A percentile compares a stretch with the other conserved stretches of the same genome.
Evolutionary conservation across 805 yeast species (phyloP).

Genomic region (Wickerhamiella parazyma): DNA sequence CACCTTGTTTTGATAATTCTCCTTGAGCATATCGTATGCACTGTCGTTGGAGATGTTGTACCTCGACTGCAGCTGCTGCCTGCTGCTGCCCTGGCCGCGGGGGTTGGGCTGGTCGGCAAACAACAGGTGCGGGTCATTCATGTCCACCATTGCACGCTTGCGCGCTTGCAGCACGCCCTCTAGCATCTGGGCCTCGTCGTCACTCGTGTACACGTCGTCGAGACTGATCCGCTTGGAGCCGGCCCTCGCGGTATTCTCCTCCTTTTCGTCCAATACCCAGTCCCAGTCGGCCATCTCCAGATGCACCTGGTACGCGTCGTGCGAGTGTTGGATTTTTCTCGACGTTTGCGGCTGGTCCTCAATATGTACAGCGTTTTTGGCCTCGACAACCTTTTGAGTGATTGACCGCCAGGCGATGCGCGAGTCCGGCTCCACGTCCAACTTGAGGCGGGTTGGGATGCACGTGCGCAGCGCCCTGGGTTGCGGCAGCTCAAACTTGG

Average conservation of each 20-base stretch:
- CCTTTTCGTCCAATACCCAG: conserved; percentile 51
- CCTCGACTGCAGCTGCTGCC: conserved; percentile 34
- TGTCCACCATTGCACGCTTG: conserved; percentile 41
- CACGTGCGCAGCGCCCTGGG: conserved; percentile 29
- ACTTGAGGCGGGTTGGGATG: conserved; percentile 40
- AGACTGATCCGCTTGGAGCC: conserved; percentile 17
- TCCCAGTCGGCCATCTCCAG: conserved; percentile 23
- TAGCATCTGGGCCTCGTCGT: conserved; percentile 51
- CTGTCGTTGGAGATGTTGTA: conserved; percentile 82
- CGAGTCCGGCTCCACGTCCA: conserved; percentile 55
- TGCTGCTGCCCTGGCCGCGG: conserved; percentile 8
- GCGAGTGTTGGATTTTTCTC: neutral
- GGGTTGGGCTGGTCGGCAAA: conserved; percentile 34
- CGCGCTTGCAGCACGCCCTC: conserved; percentile 40
- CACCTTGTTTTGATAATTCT: conserved; percentile 79
- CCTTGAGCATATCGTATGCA: conserved; percentile 68
- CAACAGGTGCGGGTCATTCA: conserved; percentile 75
- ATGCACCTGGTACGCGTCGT: conserved; percentile 12
- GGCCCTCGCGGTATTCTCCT: neutral
- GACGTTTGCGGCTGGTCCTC: conserved; percentile 1
- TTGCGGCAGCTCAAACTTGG: conserved; percentile 37
- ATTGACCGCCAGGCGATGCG: conserved; percentile 35
- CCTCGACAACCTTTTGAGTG: conserved; percentile 2
- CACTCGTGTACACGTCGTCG: conserved; percentile 24
- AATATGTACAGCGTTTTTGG: conserved; percentile 2